Base-by-base conservation (phyloP, 2,329 filamentous ascomycete genomes). In the Aspergillus sp. region DNA sequence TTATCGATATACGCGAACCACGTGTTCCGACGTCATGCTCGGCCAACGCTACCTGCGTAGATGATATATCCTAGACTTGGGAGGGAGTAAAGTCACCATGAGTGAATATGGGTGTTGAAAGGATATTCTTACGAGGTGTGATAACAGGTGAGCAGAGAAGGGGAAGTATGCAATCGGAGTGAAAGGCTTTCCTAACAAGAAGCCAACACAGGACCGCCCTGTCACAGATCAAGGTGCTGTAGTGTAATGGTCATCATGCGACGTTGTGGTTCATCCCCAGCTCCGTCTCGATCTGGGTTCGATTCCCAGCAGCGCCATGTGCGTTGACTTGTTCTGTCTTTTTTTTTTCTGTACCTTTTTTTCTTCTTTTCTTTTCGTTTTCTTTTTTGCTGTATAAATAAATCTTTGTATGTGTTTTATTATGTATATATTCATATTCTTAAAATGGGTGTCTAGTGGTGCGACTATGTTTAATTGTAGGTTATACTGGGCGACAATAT, bases 191-290 rank as follows among this genome's bases (percentile, higher is more conserved):
- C 11, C 3, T 7, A 46, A 42, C 4, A 42, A 42, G 40, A 22
- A n/a, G 5, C 40, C 7, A 19, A 19, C 7, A 19, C 3, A 4
- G 4, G 40, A 19, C 16, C 40, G 17, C 7, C 19, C 40, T 20
- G 11, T 22, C 53, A 20, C 44, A 56, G 53, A 54, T 56, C 50
- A 60, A 57, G 60, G 60, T 59, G 60, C 60, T 50, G 58, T 62
- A 59, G 60, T 62, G 53, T 60, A 60, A 56, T 60, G 60, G 55
- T 60, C 38, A 60, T 59, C 54, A 60, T 56, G 54, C 47, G 45
- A 51, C 58, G 56, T 60, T 60, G 57, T 61, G 58, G 52, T 54
- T 54, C 14, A 36, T 24, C 36, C 52, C 52, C 50, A 55, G 42
- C 43, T 50, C 58, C 58, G 57, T 54, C 50, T 55, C 53, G 57